A percentile compares a stretch with the other conserved stretches of the same genome.
Conservation (phyloP, 495 filamentous ascomycete genomes). For the Lasiosphaeria hispida region DNA sequence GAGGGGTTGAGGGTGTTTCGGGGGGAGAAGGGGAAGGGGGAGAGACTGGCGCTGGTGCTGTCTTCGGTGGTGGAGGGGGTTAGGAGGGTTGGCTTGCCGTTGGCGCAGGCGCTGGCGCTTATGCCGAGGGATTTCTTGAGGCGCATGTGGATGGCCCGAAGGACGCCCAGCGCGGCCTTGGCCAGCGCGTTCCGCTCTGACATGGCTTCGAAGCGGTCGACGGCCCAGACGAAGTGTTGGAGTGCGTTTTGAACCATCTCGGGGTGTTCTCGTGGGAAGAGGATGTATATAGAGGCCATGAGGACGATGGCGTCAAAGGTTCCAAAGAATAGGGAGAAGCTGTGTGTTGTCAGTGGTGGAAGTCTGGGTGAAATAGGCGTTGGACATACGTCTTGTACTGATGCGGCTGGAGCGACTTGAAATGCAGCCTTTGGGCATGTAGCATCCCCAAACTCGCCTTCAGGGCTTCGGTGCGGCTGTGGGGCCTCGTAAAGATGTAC, state of each 20-base stretch:
- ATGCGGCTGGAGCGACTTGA: slow-evolving; percentile 45
- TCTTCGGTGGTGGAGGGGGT: background rate
- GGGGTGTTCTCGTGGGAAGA: slow-evolving; percentile 49
- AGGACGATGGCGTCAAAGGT: slow-evolving; percentile 64
- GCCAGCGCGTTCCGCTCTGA: slow-evolving; percentile 48
- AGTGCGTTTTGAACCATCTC: slow-evolving; percentile 42
- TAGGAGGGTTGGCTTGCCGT: slow-evolving; percentile 3
- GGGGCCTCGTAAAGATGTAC: slow-evolving; percentile 58
- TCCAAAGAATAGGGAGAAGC: slow-evolving; percentile 52
- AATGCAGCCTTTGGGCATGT: slow-evolving; percentile 50
- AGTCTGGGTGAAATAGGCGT: slow-evolving; percentile 8
- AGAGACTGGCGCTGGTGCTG: background rate
- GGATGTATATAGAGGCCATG: slow-evolving; percentile 56
- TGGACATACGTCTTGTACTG: slow-evolving; percentile 54
- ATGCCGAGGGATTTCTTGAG: slow-evolving; percentile 43
- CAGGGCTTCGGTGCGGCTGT: slow-evolving; percentile 51
- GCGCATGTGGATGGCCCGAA: slow-evolving; percentile 45
- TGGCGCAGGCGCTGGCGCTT: slow-evolving; percentile 15
- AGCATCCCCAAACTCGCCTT: slow-evolving; percentile 56
- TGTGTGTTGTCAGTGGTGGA: slow-evolving; percentile 11
- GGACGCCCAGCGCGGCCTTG: slow-evolving; percentile 50
- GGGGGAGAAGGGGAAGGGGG: slow-evolving; percentile 8
- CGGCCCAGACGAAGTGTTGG: slow-evolving; percentile 53
- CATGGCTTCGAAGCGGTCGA: slow-evolving; percentile 53
- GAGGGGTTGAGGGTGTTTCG: background rate